A percentile compares a stretch with the other conserved stretches of the same genome.
Evolutionary conservation across 805 yeast genomes (phyloP).

Genomic region (Hanseniaspora thailandica): DNA sequence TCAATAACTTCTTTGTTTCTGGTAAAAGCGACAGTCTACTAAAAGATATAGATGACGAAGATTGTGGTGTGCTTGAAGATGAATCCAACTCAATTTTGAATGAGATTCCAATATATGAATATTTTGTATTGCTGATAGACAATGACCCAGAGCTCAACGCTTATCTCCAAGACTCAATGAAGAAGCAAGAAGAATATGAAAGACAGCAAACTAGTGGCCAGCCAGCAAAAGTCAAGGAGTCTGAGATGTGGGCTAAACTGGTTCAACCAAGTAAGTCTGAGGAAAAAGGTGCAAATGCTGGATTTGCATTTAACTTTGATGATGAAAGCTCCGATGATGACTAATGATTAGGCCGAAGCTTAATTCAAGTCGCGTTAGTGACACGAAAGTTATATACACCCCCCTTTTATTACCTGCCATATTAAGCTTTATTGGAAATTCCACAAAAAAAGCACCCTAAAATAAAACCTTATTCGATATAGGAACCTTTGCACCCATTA

Average conservation of each 20-base stretch:
- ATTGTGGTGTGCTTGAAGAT: slow-evolving; percentile 44
- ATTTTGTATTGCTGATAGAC: slow-evolving; percentile 43
- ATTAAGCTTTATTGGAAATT: too few relatives aligned
- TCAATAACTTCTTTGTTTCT: slow-evolving; percentile 18
- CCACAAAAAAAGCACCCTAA: background rate
- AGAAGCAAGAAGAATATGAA: background rate
- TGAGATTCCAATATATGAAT: slow-evolving; percentile 47
- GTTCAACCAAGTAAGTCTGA: background rate
- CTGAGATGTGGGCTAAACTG: slow-evolving; percentile 11
- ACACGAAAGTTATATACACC: background rate
- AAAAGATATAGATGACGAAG: slow-evolving; percentile 37
- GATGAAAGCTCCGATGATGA: slow-evolving; percentile 12
- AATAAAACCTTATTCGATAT: background rate
- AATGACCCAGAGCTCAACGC: slow-evolving; percentile 22
- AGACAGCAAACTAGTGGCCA: background rate
- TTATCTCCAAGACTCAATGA: background rate
- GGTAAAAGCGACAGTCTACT: background rate
- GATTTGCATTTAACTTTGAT: slow-evolving; percentile 10
- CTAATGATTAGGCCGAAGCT: too few relatives aligned
- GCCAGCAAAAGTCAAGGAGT: background rate
- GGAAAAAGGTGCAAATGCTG: background rate
- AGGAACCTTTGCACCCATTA: too few relatives aligned
- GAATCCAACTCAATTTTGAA: slow-evolving; percentile 25
- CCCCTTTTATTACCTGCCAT: background rate
- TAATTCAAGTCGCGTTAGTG: too few relatives aligned